Percentiles rank a stretch among this genome's conserved stretches.
phyloP scores from a whole-genome alignment of 2,329 filamentous ascomycete genomes.

The Phaeosphaeriaceae sp. region DNA sequence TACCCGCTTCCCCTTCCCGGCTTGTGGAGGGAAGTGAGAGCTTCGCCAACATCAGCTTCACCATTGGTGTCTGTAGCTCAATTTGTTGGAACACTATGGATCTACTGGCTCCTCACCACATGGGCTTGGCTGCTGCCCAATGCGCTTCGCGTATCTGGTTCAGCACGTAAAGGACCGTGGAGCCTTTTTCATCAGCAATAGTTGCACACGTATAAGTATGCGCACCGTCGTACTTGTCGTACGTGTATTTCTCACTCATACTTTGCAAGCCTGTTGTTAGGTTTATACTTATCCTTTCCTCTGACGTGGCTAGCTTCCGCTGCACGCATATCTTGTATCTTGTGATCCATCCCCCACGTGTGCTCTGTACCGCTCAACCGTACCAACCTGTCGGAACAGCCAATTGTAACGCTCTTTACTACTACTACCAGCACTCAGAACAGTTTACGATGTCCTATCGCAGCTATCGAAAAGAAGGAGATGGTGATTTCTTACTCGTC shows the following conservation, averaged over 20 bases:
- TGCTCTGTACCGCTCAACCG: not conserved
- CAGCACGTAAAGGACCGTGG: not conserved
- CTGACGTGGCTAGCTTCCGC: not conserved
- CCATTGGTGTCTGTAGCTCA: not conserved
- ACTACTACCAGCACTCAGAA: not conserved
- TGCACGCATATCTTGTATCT: not conserved
- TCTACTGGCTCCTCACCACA: not conserved
- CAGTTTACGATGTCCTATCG: slow-evolving; percentile 18
- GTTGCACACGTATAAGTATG: slow-evolving; percentile 3
- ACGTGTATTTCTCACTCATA: no score
- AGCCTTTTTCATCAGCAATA: not conserved
- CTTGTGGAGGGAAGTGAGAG: not conserved
- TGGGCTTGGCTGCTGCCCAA: not conserved
- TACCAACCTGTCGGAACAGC: not conserved
- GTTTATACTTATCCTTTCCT: not conserved
- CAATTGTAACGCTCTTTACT: not conserved
- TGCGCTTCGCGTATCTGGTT: not conserved
- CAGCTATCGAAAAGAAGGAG: slow-evolving; percentile 21
- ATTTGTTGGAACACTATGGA: not conserved
- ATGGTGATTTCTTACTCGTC: slow-evolving; percentile 40
- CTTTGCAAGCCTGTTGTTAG: not conserved
- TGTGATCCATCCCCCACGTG: not conserved
- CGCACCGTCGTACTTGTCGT: not conserved
- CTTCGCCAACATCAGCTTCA: not conserved
- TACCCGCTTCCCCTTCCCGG: not conserved